phyloP scores from a whole-genome alignment of 1,139 yeast genomes.

The Lodderomyces orthopsilosis region DNA sequence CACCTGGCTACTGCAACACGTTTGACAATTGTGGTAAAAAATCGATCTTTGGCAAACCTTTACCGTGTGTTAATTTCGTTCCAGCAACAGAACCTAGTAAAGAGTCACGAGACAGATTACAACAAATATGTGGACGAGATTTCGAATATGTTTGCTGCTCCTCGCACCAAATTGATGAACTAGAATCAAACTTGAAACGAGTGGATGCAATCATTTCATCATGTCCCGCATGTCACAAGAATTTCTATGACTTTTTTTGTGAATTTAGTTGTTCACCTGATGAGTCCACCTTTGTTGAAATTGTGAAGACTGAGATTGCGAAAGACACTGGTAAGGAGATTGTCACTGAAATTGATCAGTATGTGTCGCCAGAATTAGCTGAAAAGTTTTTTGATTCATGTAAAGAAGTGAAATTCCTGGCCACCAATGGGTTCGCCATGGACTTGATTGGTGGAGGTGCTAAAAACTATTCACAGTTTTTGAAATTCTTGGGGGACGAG shows the following conservation, averaged over 20 bases:
- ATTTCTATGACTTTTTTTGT: constrained; percentile 83
- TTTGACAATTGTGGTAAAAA: constrained; percentile 75
- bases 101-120: constrained; percentile 47
- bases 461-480: constrained; percentile 61
- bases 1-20: constrained; percentile 52
- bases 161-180: constrained; percentile 29
- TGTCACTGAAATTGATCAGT: constrained; percentile 71
- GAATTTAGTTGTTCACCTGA: constrained; percentile 87
- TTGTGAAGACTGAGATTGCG: constrained; percentile 55
- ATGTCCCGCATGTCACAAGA: constrained; percentile 91
- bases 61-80: constrained; percentile 71
- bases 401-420: constrained; percentile 84
- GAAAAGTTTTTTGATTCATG: constrained; percentile 74
- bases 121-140: constrained; percentile 55
- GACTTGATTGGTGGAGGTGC: constrained; percentile 98
- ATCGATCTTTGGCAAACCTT: constrained; percentile 69
- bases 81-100: constrained; percentile 45
- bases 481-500: constrained; percentile 90
- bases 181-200: constrained; percentile 56
- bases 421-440: constrained; percentile 96
- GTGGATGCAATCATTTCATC: constrained; percentile 82
- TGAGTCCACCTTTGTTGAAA: constrained; percentile 72
- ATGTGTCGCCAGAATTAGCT: constrained; percentile 60
- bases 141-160: constrained; percentile 53
- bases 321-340: constrained; percentile 51